phyloP scores from a whole-genome alignment of 306 rosid genomes.

The Luffa acutangula region DNA sequence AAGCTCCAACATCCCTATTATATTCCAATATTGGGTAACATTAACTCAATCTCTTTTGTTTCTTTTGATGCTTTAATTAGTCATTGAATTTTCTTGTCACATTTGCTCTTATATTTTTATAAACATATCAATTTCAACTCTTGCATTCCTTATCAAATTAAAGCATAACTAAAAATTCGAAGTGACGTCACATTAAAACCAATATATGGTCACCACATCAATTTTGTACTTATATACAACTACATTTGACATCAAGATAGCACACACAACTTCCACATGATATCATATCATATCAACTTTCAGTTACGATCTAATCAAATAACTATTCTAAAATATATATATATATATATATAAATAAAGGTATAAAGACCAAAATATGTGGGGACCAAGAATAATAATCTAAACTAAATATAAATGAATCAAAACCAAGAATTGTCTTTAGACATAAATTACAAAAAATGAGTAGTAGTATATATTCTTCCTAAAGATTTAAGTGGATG shows the following conservation, averaged over 20 bases:
- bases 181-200: neutral
- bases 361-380: neutral
- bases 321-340: too few relatives aligned
- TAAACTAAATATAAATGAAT: neutral
- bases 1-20: neutral
- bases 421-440: neutral
- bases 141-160: neutral
- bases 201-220: neutral
- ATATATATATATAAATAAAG: neutral
- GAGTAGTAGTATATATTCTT: neutral
- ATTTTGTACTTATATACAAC: neutral
- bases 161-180: neutral
- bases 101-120: neutral
- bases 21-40: neutral
- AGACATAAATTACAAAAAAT: neutral
- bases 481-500: neutral
- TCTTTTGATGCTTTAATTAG: neutral
- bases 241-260: neutral
- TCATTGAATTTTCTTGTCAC: neutral
- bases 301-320: neutral
- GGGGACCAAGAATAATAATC: conserved; percentile 1
- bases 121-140: neutral
- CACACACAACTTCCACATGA: neutral
- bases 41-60: neutral
- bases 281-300: neutral